These are phyloP conservation scores for Parietaria judaica DNA, from an alignment of 306 rosid genomes.

Conservation along the genomic window DNA sequence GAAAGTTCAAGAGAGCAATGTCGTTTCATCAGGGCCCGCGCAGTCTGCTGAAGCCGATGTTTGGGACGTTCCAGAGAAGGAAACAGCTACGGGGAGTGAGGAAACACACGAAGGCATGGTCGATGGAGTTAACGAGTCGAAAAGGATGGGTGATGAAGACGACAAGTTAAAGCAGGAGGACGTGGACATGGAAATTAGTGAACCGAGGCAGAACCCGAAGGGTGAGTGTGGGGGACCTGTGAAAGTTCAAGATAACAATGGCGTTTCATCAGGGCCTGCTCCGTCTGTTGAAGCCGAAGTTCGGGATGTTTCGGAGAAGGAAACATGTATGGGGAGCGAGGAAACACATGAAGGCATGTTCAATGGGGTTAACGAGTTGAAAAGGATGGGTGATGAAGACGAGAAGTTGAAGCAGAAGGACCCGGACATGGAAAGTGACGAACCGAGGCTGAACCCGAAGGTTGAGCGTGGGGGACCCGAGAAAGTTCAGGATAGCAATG, in stretches of 20 bases:
- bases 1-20: constrained; percentile 2
- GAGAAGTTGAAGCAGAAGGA: neutral
- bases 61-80: neutral
- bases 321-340: neutral
- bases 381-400: constrained; percentile 24
- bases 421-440: neutral
- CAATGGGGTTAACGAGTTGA: neutral
- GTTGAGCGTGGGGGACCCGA: constrained; percentile 23
- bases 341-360: neutral
- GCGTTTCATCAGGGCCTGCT: neutral
- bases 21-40: neutral
- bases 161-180: neutral
- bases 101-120: neutral
- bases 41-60: neutral
- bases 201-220: constrained; percentile 20
- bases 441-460: constrained; percentile 17
- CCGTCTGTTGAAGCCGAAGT: neutral
- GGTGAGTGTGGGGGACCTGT: constrained; percentile 23
- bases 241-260: neutral
- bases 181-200: constrained; percentile 7
- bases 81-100: neutral
- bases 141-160: neutral
- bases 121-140: neutral
- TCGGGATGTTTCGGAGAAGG: neutral
- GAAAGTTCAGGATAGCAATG: neutral